Evolutionary conservation across 306 rosid species (phyloP).

Genomic region (Fagus sylvatica): DNA sequence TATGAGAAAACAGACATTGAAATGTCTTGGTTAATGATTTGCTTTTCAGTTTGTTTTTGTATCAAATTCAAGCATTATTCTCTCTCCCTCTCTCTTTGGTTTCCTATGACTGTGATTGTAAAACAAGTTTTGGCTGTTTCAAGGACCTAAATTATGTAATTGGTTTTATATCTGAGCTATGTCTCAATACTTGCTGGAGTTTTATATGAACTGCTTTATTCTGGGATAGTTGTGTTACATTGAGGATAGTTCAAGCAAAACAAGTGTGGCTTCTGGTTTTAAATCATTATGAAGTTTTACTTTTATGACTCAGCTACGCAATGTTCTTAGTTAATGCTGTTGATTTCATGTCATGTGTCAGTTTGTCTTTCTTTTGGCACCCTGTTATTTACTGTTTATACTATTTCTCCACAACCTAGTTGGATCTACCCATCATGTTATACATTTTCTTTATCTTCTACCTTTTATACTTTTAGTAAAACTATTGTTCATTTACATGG

Average conservation of each 20-base stretch:
- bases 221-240: background rate
- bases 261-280: background rate
- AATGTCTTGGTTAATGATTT: no score
- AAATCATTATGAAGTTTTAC: background rate
- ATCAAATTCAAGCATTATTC: no score
- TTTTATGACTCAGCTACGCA: background rate
- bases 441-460: background rate
- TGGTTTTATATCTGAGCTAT: background rate
- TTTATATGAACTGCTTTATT: background rate
- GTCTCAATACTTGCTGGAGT: background rate
- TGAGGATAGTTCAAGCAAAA: background rate
- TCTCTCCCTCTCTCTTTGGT: no score
- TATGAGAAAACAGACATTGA: no score
- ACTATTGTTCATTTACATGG: conserved; percentile 14
- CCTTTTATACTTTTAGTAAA: background rate
- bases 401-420: background rate
- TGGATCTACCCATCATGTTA: background rate
- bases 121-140: background rate
- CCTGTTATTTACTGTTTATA: background rate
- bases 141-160: background rate
- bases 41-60: no score
- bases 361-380: background rate
- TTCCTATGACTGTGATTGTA: no score
- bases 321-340: background rate
- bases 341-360: background rate